These are phyloP conservation scores for Gossypium thurberi DNA, from an alignment of 345 rosid genomes.

Conservation along the genomic window DNA sequence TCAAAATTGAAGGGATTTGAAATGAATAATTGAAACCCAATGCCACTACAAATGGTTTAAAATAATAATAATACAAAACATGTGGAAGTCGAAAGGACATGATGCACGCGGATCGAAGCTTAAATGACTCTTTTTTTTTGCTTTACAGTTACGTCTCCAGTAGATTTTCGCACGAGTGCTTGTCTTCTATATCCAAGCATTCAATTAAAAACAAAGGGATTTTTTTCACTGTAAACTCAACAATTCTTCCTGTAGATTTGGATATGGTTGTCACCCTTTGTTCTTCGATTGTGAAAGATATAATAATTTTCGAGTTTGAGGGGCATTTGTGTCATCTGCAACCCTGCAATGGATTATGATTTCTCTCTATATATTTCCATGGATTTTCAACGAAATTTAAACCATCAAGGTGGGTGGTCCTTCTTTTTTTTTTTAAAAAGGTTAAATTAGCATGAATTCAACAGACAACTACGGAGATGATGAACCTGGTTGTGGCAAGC, in stretches of 20 bases:
- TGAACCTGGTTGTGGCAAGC: not conserved
- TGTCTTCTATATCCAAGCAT: not conserved
- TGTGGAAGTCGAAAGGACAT: conserved; percentile 1
- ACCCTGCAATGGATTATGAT: not conserved
- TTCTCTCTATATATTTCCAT: conserved; percentile 1
- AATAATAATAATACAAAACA: not conserved
- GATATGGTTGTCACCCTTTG: conserved; percentile 8
- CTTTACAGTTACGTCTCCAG: not conserved
- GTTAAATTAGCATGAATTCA: not conserved
- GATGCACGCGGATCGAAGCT: not conserved
- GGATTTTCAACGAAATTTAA: not conserved
- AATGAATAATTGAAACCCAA: too few relatives aligned
- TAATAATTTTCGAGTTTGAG: not conserved
- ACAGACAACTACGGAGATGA: not conserved
- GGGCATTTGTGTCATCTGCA: conserved; percentile 8
- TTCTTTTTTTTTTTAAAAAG: not conserved
- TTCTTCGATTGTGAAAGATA: not conserved
- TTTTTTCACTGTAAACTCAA: conserved; percentile 4
- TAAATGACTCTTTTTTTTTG: too few relatives aligned
- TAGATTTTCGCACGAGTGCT: not conserved
- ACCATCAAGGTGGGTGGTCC: not conserved
- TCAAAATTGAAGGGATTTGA: too few relatives aligned
- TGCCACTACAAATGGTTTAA: too few relatives aligned
- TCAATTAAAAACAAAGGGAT: not conserved
- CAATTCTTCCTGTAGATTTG: conserved; percentile 1